Conservation (phyloP, 108 stramenopile genomes). For the Skeletonema grethae region DNA sequence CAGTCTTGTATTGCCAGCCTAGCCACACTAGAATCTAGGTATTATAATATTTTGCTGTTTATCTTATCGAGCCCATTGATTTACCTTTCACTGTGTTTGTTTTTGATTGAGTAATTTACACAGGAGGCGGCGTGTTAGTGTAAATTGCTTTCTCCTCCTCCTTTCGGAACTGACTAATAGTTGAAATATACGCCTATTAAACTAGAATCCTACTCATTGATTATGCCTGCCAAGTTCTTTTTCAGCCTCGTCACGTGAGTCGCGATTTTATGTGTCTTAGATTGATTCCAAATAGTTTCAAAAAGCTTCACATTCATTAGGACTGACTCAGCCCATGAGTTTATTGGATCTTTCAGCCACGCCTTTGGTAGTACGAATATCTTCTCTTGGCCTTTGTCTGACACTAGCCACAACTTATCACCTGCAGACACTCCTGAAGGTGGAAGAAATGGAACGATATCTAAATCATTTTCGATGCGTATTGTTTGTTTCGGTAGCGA, state of each 20-base stretch:
- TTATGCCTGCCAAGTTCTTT: constrained; percentile 7
- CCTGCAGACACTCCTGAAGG: constrained; percentile 48
- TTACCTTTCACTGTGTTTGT: too few relatives aligned
- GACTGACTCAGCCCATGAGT: constrained; percentile 46
- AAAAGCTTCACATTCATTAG: constrained; percentile 47
- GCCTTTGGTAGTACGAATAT: constrained; percentile 28
- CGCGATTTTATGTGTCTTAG: constrained; percentile 16
- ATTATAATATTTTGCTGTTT: too few relatives aligned
- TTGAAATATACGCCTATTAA: neutral
- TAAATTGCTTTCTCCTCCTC: too few relatives aligned
- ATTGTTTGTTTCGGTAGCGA: constrained; percentile 53
- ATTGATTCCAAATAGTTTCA: constrained; percentile 23
- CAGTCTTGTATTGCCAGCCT: too few relatives aligned
- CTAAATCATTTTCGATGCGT: constrained; percentile 62
- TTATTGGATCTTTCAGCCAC: constrained; percentile 6
- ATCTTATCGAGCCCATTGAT: too few relatives aligned
- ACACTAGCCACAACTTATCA: constrained; percentile 55
- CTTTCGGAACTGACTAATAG: too few relatives aligned
- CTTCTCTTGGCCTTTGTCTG: constrained; percentile 17
- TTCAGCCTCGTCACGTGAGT: constrained; percentile 32
- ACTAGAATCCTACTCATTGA: neutral
- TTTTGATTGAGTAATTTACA: too few relatives aligned
- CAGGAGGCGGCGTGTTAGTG: too few relatives aligned
- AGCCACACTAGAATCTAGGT: too few relatives aligned
- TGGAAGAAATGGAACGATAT: constrained; percentile 60